Conservation (phyloP, 306 rosid genomes). For the Medicago lupulina region DNA sequence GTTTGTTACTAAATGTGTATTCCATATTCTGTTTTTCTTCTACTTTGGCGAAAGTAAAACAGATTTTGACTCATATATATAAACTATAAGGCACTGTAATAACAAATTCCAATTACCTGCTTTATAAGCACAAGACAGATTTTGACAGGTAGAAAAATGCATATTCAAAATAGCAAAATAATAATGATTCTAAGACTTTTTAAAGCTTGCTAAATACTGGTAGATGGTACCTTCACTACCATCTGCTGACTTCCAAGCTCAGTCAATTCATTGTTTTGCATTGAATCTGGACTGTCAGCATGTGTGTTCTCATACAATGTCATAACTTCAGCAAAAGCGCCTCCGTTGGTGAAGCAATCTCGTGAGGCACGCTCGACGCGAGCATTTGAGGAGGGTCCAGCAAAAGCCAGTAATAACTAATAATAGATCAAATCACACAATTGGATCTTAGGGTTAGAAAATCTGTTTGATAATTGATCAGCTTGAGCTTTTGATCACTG, state of each 20-base stretch:
- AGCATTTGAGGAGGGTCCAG: conserved; percentile 92
- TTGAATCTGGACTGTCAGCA: conserved; percentile 46
- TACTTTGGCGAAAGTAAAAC: background rate
- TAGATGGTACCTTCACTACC: conserved; percentile 65
- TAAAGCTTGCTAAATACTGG: conserved; percentile 30
- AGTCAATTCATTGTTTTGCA: conserved; percentile 43
- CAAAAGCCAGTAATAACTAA: conserved; percentile 78
- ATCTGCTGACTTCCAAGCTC: conserved; percentile 51
- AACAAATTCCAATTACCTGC: conserved; percentile 15
- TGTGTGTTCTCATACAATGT: conserved; percentile 66
- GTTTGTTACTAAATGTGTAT: background rate
- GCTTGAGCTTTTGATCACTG: conserved; percentile 5
- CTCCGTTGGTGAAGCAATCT: conserved; percentile 73
- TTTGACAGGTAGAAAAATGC: conserved; percentile 21
- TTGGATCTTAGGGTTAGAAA: conserved; percentile 25
- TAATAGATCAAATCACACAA: conserved; percentile 38
- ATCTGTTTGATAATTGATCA: background rate
- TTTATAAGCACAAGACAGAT: conserved; percentile 30
- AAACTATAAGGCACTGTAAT: conserved; percentile 24
- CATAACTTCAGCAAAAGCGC: conserved; percentile 86
- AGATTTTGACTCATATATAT: background rate
- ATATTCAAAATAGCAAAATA: conserved; percentile 28
- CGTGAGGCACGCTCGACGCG: conserved; percentile 76
- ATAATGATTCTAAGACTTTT: conserved; percentile 17
- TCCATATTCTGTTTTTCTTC: background rate